phyloP scores from a whole-genome alignment of 306 rosid species.

The Carpinus fangiana region DNA sequence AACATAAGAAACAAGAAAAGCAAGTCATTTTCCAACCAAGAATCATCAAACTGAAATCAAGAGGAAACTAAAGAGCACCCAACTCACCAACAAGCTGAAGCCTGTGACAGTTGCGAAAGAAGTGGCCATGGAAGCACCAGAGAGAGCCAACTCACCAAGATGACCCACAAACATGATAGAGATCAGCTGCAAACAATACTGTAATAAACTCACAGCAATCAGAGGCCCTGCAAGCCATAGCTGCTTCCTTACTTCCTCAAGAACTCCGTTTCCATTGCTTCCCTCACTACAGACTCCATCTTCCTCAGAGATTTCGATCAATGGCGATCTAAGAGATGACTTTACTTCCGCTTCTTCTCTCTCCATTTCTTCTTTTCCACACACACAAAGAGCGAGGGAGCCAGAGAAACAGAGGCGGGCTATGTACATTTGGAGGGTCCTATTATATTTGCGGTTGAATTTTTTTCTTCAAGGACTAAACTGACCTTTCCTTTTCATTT shows the following conservation, averaged over 20 bases:
- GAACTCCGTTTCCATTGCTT: constrained; percentile 17
- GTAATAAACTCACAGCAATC: constrained; percentile 46
- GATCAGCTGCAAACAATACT: constrained; percentile 52
- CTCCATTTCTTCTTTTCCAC: constrained; percentile 33
- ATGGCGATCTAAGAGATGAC: constrained; percentile 32
- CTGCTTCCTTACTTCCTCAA: constrained; percentile 69
- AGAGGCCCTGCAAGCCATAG: constrained; percentile 85
- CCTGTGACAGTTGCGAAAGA: constrained; percentile 79
- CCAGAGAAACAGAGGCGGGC: background rate
- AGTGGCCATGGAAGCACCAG: constrained; percentile 76
- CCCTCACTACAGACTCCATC: constrained; percentile 12
- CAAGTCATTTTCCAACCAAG: background rate
- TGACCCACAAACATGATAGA: constrained; percentile 83
- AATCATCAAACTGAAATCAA: background rate
- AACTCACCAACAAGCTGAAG: constrained; percentile 65
- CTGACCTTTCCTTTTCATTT: background rate
- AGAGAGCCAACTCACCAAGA: constrained; percentile 58
- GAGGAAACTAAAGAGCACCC: background rate
- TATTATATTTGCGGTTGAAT: background rate
- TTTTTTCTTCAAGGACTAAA: background rate
- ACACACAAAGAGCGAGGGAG: background rate
- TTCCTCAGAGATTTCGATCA: constrained; percentile 41
- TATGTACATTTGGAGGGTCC: background rate
- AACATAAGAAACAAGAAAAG: background rate
- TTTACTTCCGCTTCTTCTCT: constrained; percentile 35